phyloP scores from a whole-genome alignment of 179 eudicot species.

The Sideroxylon spinosum region DNA sequence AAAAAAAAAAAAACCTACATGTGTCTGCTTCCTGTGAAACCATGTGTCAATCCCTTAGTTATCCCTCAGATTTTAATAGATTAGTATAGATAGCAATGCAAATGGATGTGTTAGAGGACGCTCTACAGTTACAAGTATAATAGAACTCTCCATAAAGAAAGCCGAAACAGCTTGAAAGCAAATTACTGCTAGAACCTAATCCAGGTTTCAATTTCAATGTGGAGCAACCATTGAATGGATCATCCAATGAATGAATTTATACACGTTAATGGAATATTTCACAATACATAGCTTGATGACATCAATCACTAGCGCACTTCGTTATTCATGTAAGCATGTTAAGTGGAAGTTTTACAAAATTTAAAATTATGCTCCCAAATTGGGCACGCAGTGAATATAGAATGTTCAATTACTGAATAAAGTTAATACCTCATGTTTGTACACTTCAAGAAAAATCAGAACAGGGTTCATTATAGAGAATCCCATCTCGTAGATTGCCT shows the following conservation, averaged over 20 bases:
- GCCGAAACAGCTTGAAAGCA: background rate
- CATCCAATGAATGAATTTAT: background rate
- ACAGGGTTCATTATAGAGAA: conserved; percentile 65
- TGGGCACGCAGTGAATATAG: background rate
- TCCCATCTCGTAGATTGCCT: conserved; percentile 89
- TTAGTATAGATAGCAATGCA: background rate
- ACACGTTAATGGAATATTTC: background rate
- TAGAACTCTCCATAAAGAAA: background rate
- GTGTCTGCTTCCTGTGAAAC: no score
- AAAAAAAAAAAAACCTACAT: no score
- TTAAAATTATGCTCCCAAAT: background rate
- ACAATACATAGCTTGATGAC: background rate
- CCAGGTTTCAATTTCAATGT: background rate
- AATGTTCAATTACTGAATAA: conserved; percentile 6
- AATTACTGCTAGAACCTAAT: background rate
- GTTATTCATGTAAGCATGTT: background rate
- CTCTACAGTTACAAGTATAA: background rate
- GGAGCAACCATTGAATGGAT: background rate
- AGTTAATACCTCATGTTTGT: conserved; percentile 75
- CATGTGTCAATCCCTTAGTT: no score
- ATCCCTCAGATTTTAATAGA: no score
- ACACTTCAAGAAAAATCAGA: conserved; percentile 68
- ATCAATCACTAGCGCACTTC: conserved; percentile 2
- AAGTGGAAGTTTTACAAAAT: conserved; percentile 2
- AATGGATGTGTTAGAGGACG: background rate